Evolutionary conservation across 495 filamentous ascomycete genomes (phyloP).

Genomic region (Penicillium angulare): DNA sequence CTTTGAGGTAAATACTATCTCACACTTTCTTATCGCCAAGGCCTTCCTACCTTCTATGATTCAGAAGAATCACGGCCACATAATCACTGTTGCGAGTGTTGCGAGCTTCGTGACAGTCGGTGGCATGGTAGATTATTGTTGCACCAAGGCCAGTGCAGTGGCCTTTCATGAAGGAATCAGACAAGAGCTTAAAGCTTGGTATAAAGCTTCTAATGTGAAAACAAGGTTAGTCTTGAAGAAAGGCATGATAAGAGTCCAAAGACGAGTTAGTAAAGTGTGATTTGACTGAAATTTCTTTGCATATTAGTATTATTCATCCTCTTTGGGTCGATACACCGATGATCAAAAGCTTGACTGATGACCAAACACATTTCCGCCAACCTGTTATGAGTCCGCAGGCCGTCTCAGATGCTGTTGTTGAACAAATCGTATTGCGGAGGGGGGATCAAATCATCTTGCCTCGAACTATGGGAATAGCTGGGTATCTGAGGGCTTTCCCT

Average conservation of each 20-base stretch:
- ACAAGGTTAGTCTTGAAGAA: constrained; percentile 21
- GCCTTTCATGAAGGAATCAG: constrained; percentile 45
- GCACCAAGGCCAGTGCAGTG: constrained; percentile 54
- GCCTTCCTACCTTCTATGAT: constrained; percentile 57
- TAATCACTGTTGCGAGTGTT: constrained; percentile 48
- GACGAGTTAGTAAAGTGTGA: too few relatives aligned
- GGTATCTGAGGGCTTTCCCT: constrained; percentile 5
- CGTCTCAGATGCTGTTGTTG: constrained; percentile 56
- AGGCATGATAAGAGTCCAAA: too few relatives aligned
- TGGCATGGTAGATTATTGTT: constrained; percentile 53
- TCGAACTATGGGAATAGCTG: not conserved
- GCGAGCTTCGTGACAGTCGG: constrained; percentile 49
- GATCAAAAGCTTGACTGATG: constrained; percentile 55
- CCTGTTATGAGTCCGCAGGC: constrained; percentile 52
- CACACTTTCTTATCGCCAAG: constrained; percentile 45
- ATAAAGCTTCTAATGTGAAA: constrained; percentile 22
- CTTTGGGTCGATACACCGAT: constrained; percentile 57
- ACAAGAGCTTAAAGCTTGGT: constrained; percentile 22
- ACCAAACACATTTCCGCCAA: constrained; percentile 45
- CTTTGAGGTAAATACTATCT: constrained; percentile 42
- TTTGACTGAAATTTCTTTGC: too few relatives aligned
- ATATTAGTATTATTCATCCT: constrained; percentile 21
- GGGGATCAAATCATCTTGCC: constrained; percentile 42
- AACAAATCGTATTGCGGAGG: constrained; percentile 48
- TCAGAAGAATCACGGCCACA: constrained; percentile 48